Base-by-base conservation (phyloP, 208 protist species). In the Trypanosoma lewisi region DNA sequence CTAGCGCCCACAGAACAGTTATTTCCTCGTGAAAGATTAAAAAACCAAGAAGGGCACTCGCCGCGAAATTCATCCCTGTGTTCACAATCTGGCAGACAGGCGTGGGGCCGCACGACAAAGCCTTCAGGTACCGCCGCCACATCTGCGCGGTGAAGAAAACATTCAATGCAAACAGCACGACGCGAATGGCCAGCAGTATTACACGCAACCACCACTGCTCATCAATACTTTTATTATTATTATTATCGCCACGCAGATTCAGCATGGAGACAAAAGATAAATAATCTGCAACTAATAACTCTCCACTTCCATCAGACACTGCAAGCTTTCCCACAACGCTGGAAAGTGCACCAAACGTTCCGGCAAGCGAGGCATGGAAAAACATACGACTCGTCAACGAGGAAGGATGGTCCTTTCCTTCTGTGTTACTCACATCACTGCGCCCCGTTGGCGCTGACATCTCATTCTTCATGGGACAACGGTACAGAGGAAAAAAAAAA, bases 71-170 rank as follows among this genome's bases (percentile, higher is more conserved):
- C 9, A 67, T 88, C 34, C 83, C 85, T 0, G 83, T 95, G 63
- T 91, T 95, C 42, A 95, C 39, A 55, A 93, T 89, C 49, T 91
- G 81, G 51, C 83, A 91, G 36, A 92, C 80, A 27, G 89, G 82
- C 31, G 89, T 95, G n/a, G 89, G 80, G 0, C 89, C 89, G 21
- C 81, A 79, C 9, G 80, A 81, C 19, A 95, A 78, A 28, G 89
- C 78, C 69, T 89, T 92, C 21, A 95, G 21, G 51, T 92, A 89
- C 72, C 82, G 91, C 25, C 85, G 80, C 85, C 89, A 95, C 89
- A 95, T 95, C 50, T 88, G 78, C 50, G 66, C 85, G 9, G 85
- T 95, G 58, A 78, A 81, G 39, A 89, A 21, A 12, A 69, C 78
- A 61, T 93, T 95, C 34, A 63, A 21, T 2, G 63, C 50, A 49